Evolutionary conservation across 306 rosid species (phyloP).

Genomic region (Inga laurina): DNA sequence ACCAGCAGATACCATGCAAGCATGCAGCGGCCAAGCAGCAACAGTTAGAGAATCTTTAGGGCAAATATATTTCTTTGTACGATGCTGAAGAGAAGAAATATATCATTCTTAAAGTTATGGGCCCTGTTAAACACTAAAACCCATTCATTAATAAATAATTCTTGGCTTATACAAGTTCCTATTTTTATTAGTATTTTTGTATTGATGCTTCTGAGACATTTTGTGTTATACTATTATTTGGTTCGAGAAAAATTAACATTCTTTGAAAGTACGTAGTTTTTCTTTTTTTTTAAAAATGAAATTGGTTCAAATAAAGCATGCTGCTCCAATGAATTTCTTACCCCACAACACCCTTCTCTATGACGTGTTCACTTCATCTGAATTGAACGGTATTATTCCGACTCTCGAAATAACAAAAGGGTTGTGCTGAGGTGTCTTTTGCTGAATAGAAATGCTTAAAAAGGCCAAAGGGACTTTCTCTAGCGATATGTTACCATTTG

Average conservation of each 20-base stretch:
- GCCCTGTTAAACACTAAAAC: background rate
- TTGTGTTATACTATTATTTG: background rate
- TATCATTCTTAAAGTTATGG: constrained; percentile 16
- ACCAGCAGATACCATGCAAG: constrained; percentile 51
- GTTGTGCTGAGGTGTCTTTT: background rate
- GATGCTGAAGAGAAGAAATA: background rate
- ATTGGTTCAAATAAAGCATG: background rate
- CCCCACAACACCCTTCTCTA: no score
- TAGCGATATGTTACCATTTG: background rate
- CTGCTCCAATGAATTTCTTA: no score
- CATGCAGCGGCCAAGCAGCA: constrained; percentile 44
- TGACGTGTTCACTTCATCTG: background rate
- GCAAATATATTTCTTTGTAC: background rate
- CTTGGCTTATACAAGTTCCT: background rate
- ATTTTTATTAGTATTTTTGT: background rate
- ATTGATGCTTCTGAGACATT: background rate
- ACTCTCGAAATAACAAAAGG: background rate
- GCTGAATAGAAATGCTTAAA: background rate
- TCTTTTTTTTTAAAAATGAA: no score
- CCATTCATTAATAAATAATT: background rate
- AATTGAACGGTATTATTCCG: background rate
- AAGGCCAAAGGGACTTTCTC: background rate
- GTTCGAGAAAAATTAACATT: background rate
- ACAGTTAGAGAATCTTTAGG: constrained; percentile 34
- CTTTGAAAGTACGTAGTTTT: background rate